A percentile compares a stretch with the other conserved stretches of the same genome.
These are phyloP conservation scores for Coemansia sp. DNA, from an alignment of 192 early-diverging fungal genomes.

Conservation along the genomic window DNA sequence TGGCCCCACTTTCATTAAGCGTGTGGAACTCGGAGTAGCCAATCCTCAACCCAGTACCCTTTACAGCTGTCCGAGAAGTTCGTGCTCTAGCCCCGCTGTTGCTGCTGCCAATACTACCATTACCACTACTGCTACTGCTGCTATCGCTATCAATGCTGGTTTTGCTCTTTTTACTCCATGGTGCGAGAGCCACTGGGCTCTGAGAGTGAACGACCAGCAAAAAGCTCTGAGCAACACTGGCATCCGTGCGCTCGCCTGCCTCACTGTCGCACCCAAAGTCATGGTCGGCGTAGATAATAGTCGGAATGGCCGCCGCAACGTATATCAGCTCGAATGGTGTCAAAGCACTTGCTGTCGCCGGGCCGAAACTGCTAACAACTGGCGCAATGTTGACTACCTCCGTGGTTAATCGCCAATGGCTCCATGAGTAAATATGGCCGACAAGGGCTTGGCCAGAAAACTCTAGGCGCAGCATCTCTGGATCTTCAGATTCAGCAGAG, in stretches of 20 bases:
- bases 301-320: conserved; percentile 17
- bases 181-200: conserved; percentile 1
- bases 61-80: conserved; percentile 6
- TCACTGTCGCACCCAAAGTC: conserved; percentile 23
- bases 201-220: conserved; percentile 29
- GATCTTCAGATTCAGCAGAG: neutral
- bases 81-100: neutral
- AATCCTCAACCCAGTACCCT: conserved; percentile 11
- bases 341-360: neutral
- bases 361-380: neutral
- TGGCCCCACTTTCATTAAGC: neutral
- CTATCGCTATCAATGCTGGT: neutral
- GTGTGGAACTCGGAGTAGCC: neutral
- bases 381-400: conserved; percentile 19
- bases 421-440: conserved; percentile 43
- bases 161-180: neutral
- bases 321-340: conserved; percentile 22
- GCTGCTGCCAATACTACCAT: neutral
- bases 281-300: conserved; percentile 13
- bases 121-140: neutral
- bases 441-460: conserved; percentile 37
- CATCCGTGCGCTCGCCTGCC: neutral
- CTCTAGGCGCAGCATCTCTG: neutral
- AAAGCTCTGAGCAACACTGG: conserved; percentile 11
- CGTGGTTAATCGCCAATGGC: conserved; percentile 26